These are phyloP conservation scores for Sideroxylon spinosum DNA, from an alignment of 179 eudicot genomes.

Conservation along the genomic window DNA sequence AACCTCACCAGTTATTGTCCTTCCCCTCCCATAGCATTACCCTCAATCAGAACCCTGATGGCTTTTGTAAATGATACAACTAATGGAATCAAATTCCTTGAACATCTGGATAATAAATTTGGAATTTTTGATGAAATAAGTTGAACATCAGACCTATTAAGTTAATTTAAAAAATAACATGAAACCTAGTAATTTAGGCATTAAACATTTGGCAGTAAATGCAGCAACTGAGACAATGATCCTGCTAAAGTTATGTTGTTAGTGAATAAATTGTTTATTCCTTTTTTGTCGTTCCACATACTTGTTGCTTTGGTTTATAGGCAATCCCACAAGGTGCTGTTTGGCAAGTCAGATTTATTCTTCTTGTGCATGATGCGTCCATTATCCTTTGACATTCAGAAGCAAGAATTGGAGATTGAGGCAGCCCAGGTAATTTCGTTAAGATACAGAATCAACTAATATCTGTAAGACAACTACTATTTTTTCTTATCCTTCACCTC, in stretches of 20 bases:
- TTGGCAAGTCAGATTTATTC: conserved; percentile 51
- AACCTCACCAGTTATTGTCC: conserved; percentile 6
- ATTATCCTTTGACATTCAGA: conserved; percentile 44
- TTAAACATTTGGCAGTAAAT: neutral
- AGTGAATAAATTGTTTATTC: neutral
- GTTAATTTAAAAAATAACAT: neutral
- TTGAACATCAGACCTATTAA: neutral
- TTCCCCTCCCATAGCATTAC: neutral
- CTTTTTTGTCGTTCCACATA: conserved; percentile 8
- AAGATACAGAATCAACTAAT: neutral
- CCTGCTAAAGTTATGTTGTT: neutral
- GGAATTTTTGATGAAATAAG: neutral
- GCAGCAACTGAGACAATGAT: neutral
- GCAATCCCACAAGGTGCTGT: conserved; percentile 50
- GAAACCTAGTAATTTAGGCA: neutral
- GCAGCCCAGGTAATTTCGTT: conserved; percentile 44
- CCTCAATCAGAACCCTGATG: neutral
- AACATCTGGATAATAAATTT: neutral
- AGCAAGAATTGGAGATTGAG: conserved; percentile 54
- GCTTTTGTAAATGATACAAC: neutral
- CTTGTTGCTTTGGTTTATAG: conserved; percentile 26
- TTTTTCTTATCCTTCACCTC: neutral
- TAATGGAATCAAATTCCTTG: neutral
- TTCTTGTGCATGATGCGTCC: conserved; percentile 56
- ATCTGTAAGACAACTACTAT: neutral